phyloP scores from a whole-genome alignment of 1,284 basidiomycete genomes.

The Austroboletus sp. region DNA sequence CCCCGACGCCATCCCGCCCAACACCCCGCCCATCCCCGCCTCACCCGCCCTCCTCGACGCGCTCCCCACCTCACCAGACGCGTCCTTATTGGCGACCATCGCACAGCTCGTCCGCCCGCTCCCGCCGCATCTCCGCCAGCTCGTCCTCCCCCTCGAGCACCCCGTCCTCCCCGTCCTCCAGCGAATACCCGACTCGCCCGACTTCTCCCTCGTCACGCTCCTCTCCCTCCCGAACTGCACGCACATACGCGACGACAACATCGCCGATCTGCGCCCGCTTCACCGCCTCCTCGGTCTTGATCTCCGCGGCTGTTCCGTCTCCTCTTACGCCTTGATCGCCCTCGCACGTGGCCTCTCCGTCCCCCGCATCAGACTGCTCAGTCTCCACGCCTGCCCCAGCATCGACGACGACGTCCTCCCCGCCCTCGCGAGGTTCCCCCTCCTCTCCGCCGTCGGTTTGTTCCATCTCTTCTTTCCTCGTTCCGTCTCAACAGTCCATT shows the following conservation, averaged over 20 bases:
- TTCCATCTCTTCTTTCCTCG: slow-evolving; percentile 7
- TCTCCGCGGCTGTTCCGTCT: slow-evolving; percentile 47
- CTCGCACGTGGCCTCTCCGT: slow-evolving; percentile 34
- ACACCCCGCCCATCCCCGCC: slow-evolving; percentile 29
- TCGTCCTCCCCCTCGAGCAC: slow-evolving; percentile 49
- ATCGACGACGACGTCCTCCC: slow-evolving; percentile 32
- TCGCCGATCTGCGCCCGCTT: slow-evolving; percentile 44
- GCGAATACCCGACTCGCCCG: slow-evolving; percentile 43
- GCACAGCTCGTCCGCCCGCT: slow-evolving; percentile 52
- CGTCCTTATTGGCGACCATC: slow-evolving; percentile 55
- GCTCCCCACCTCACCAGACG: slow-evolving; percentile 35
- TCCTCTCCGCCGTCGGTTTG: slow-evolving; percentile 42
- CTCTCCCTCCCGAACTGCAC: slow-evolving; percentile 49
- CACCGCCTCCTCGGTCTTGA: slow-evolving; percentile 56
- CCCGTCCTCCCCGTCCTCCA: slow-evolving; percentile 52
- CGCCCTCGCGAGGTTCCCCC: slow-evolving; percentile 34
- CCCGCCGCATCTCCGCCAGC: slow-evolving; percentile 40
- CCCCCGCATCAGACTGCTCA: slow-evolving; percentile 36
- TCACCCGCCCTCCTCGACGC: slow-evolving; percentile 26
- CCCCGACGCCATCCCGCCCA: slow-evolving; percentile 35
- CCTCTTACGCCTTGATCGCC: slow-evolving; percentile 44
- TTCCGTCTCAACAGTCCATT: background rate
- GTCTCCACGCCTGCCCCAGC: slow-evolving; percentile 38
- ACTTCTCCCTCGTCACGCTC: slow-evolving; percentile 58
- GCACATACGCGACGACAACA: slow-evolving; percentile 50